Percentiles rank a stretch among this genome's conserved stretches.
phyloP scores from a whole-genome alignment of 148 eudicot species.

The Arbutus unedo region DNA sequence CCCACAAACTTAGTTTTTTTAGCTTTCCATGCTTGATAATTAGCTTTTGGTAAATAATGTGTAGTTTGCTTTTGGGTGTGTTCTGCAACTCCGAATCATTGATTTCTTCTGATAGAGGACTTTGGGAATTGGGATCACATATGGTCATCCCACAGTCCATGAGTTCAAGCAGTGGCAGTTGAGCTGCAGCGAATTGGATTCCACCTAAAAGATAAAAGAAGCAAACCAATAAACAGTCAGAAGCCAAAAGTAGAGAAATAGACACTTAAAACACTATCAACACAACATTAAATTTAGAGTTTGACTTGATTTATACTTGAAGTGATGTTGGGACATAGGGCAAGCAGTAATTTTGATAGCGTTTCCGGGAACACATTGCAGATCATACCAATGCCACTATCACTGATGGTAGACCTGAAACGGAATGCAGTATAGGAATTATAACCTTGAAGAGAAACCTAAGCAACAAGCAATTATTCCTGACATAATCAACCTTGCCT shows the following conservation, averaged over 20 bases:
- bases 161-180: constrained; percentile 84
- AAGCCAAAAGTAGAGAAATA: not conserved
- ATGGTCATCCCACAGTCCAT: constrained; percentile 97
- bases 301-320: constrained; percentile 56
- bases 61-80: constrained; percentile 50
- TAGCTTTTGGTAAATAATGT: constrained; percentile 70
- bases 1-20: constrained; percentile 94
- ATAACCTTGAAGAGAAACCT: not conserved
- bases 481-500: not conserved
- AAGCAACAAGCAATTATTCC: not conserved
- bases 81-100: constrained; percentile 32
- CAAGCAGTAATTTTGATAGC: constrained; percentile 71
- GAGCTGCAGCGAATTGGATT: constrained; percentile 95
- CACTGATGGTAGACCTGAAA: constrained; percentile 87
- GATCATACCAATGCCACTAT: constrained; percentile 89
- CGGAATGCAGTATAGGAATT: not conserved
- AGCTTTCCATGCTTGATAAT: constrained; percentile 79
- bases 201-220: constrained; percentile 56
- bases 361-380: constrained; percentile 83
- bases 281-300: not conserved
- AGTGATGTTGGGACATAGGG: constrained; percentile 84
- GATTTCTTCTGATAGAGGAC: constrained; percentile 27
- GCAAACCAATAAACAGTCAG: not conserved
- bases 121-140: constrained; percentile 46
- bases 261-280: not conserved